These are phyloP conservation scores for Pulveroboletus sp. DNA, from an alignment of 768 basidiomycete genomes.

Conservation along the genomic window DNA sequence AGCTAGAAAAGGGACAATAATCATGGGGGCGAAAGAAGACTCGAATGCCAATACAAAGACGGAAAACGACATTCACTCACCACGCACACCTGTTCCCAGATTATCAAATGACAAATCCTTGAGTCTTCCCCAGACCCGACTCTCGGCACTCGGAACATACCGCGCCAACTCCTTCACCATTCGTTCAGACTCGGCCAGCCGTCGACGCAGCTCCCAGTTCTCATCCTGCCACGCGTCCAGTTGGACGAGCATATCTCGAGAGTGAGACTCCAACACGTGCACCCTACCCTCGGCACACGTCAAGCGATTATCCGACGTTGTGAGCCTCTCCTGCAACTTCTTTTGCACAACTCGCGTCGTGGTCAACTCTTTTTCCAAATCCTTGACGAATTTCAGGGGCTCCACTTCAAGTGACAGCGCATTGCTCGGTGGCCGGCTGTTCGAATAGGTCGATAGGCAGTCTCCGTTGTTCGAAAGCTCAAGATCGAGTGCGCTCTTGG, in stretches of 20 bases:
- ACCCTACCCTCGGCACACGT: conserved; percentile 12
- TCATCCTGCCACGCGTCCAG: conserved; percentile 20
- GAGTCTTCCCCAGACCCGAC: conserved; percentile 24
- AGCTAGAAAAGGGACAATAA: conserved; percentile 5
- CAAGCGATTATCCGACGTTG: conserved; percentile 12
- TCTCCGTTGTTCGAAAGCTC: conserved; percentile 17
- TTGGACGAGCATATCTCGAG: conserved; percentile 14
- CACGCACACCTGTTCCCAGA: conserved; percentile 11
- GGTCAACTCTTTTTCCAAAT: conserved; percentile 24
- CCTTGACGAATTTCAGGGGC: conserved; percentile 12
- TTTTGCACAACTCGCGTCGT: conserved; percentile 11
- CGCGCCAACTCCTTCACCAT: conserved; percentile 15
- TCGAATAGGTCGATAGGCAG: neutral
- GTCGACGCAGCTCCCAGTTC: conserved; percentile 21
- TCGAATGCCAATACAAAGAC: conserved; percentile 4
- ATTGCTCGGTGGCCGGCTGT: neutral
- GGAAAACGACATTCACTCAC: conserved; percentile 15
- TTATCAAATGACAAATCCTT: conserved; percentile 29
- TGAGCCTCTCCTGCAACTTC: conserved; percentile 18
- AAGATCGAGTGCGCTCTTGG: conserved; percentile 23
- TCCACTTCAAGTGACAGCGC: neutral
- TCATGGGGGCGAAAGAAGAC: neutral
- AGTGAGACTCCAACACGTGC: conserved; percentile 18
- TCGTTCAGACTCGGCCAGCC: conserved; percentile 20
- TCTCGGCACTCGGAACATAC: conserved; percentile 14